phyloP scores from a whole-genome alignment of 139 green algal genomes.

The Spirogloea muscicola region DNA sequence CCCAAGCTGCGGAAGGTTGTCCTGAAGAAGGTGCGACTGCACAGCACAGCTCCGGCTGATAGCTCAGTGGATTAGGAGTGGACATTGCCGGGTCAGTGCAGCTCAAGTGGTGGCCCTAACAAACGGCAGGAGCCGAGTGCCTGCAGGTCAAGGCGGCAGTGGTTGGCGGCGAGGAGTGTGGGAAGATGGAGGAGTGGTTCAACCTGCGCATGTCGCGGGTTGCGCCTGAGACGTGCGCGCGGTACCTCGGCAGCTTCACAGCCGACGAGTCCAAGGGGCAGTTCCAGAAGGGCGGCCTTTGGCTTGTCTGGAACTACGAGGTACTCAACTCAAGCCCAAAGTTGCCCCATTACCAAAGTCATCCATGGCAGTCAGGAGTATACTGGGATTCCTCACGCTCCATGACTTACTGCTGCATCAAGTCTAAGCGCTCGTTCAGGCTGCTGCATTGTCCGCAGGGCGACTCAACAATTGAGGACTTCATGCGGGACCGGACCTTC shows the following conservation, averaged over 20 bases:
- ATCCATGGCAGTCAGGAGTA: too few relatives aligned
- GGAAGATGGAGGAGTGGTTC: slow-evolving; percentile 49
- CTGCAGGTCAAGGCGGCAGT: slow-evolving; percentile 37
- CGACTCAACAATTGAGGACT: slow-evolving; percentile 31
- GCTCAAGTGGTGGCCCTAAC: too few relatives aligned
- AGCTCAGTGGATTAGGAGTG: too few relatives aligned
- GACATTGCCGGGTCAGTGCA: too few relatives aligned
- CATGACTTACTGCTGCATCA: too few relatives aligned
- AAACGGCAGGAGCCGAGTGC: too few relatives aligned
- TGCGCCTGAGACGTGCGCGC: slow-evolving; percentile 15
- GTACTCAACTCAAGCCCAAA: too few relatives aligned
- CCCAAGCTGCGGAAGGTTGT: slow-evolving; percentile 18
- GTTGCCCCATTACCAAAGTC: too few relatives aligned
- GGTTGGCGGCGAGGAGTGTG: slow-evolving; percentile 21
- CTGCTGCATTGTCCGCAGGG: too few relatives aligned
- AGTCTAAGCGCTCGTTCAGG: too few relatives aligned
- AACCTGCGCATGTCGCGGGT: slow-evolving; percentile 37
- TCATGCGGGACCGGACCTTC: slow-evolving; percentile 32
- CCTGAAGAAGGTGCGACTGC: slow-evolving; percentile 33
- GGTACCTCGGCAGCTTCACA: slow-evolving; percentile 43
- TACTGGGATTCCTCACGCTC: too few relatives aligned
- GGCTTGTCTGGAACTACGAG: slow-evolving; percentile 50
- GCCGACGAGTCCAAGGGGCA: slow-evolving; percentile 26
- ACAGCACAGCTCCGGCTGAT: too few relatives aligned
- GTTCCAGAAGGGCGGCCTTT: slow-evolving; percentile 37